These are phyloP conservation scores for Chalciporus pseudorubinellus DNA, from an alignment of 768 basidiomycete genomes.

Conservation along the genomic window DNA sequence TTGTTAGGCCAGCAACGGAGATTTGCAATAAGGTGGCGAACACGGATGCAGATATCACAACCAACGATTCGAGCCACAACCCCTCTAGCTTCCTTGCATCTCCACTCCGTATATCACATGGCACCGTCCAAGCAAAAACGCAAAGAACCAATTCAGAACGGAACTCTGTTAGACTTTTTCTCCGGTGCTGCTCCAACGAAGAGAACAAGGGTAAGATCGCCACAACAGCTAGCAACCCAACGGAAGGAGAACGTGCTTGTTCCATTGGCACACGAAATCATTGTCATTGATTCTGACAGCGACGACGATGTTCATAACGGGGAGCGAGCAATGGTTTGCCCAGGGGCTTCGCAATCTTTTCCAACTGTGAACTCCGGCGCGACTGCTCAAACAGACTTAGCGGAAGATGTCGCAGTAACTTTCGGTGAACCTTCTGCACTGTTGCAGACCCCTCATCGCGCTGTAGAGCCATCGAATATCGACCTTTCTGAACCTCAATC, in stretches of 20 bases:
- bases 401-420: slow-evolving; percentile 1
- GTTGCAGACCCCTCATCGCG: slow-evolving; percentile 12
- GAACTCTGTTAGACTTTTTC: slow-evolving; percentile 51
- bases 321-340: not conserved
- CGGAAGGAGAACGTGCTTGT: not conserved
- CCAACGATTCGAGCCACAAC: no score
- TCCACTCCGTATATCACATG: slow-evolving; percentile 28
- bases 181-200: slow-evolving; percentile 21
- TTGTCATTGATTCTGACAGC: slow-evolving; percentile 63
- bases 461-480: not conserved
- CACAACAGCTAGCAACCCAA: not conserved
- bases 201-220: slow-evolving; percentile 15
- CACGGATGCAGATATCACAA: no score
- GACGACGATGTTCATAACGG: slow-evolving; percentile 31
- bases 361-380: not conserved
- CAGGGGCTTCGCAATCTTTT: not conserved
- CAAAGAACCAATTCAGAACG: slow-evolving; percentile 28
- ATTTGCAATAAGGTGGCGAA: no score
- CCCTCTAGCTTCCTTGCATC: not conserved
- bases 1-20: no score
- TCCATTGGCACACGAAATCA: slow-evolving; percentile 39
- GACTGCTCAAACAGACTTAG: not conserved
- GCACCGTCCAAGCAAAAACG: slow-evolving; percentile 37
- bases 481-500: not conserved
- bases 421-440: slow-evolving; percentile 30